Conservation (phyloP, 352 stramenopile genomes). For the Detonula confervacea region DNA sequence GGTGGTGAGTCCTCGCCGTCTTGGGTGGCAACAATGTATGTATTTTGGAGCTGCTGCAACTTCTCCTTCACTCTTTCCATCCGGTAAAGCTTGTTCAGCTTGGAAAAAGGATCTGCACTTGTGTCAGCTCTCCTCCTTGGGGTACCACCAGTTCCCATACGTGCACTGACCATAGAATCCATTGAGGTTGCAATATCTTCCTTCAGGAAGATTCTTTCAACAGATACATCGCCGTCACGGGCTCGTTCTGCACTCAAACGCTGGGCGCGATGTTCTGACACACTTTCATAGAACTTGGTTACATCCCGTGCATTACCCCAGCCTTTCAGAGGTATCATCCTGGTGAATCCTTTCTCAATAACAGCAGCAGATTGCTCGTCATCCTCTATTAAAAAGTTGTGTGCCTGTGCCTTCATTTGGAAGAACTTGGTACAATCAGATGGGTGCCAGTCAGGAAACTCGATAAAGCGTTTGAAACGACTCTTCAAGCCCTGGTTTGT, state of each 20-base stretch:
- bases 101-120: constrained; percentile 21
- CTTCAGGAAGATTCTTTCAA: constrained; percentile 35
- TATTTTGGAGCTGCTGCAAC: constrained; percentile 47
- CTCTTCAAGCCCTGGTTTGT: constrained; percentile 89
- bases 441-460: constrained; percentile 55
- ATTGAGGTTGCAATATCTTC: constrained; percentile 41
- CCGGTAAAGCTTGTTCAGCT: constrained; percentile 49
- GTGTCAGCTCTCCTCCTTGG: constrained; percentile 13
- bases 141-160: constrained; percentile 26
- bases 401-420: neutral
- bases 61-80: constrained; percentile 52
- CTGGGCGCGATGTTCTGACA: constrained; percentile 87
- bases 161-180: constrained; percentile 24
- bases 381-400: constrained; percentile 25
- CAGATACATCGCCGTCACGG: neutral
- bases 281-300: constrained; percentile 50
- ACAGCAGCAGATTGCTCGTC: neutral
- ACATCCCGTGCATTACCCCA: constrained; percentile 45
- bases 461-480: constrained; percentile 88
- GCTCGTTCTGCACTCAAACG: constrained; percentile 50
- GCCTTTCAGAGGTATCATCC: constrained; percentile 35
- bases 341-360: constrained; percentile 31
- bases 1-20: constrained; percentile 41
- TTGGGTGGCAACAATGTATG: constrained; percentile 22
- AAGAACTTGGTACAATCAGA: constrained; percentile 22